These are phyloP conservation scores for Globisporangium irregulare DNA, from an alignment of 352 stramenopile genomes.

Conservation along the genomic window DNA sequence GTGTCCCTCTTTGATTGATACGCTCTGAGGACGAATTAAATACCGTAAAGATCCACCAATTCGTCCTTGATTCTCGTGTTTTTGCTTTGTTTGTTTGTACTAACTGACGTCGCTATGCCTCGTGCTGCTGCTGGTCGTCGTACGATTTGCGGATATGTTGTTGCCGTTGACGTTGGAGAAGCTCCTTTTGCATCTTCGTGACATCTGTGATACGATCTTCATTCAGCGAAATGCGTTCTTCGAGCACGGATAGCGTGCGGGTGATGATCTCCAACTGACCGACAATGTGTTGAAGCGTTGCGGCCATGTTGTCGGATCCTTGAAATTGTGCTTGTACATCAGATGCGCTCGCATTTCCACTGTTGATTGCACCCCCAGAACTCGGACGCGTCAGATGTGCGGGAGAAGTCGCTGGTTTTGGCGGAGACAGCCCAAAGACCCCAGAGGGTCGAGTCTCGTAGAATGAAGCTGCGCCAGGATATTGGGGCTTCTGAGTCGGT, in stretches of 20 bases:
- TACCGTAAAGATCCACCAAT: background rate
- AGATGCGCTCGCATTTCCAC: background rate
- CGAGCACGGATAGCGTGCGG: conserved; percentile 73
- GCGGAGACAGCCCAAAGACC: background rate
- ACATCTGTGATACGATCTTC: conserved; percentile 78
- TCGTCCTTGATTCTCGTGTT: background rate
- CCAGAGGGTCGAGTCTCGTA: conserved; percentile 29
- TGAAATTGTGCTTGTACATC: background rate
- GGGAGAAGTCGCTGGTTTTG: background rate
- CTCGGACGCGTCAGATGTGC: background rate
- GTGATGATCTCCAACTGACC: conserved; percentile 90
- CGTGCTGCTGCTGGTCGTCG: background rate
- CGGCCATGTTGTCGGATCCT: conserved; percentile 29
- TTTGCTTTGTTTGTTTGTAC: background rate
- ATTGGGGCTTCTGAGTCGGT: conserved; percentile 35
- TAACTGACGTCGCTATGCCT: background rate
- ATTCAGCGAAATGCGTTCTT: conserved; percentile 81
- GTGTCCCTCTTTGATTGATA: background rate
- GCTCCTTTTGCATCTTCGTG: conserved; percentile 52
- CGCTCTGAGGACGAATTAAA: background rate
- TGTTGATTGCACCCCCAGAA: background rate
- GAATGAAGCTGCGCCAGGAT: conserved; percentile 33
- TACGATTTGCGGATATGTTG: conserved; percentile 14
- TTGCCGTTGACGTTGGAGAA: conserved; percentile 50
- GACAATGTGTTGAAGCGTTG: conserved; percentile 87